phyloP scores from a whole-genome alignment of 2,329 filamentous ascomycete species.

The Fusarium xyrophilum region DNA sequence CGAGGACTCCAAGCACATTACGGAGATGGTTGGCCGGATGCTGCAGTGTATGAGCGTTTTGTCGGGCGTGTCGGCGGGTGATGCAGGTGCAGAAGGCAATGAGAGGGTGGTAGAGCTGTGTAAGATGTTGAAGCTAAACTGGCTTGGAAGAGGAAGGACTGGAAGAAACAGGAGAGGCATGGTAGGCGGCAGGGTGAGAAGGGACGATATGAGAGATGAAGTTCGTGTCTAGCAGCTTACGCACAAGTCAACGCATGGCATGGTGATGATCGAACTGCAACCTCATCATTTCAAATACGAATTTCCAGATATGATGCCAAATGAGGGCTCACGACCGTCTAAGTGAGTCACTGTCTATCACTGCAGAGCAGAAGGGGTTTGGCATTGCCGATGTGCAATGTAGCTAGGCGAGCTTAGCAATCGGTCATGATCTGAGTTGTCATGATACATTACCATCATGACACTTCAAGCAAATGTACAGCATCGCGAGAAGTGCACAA shows the following conservation, averaged over 20 bases:
- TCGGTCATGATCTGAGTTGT: neutral
- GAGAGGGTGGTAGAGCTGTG: slow-evolving; percentile 83
- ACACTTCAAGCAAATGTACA: neutral
- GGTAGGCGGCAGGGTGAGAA: slow-evolving; percentile 70
- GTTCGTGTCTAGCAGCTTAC: slow-evolving; percentile 43
- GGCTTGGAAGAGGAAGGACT: slow-evolving; percentile 88
- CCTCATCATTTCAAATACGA: neutral
- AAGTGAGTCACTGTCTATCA: neutral
- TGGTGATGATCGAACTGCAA: neutral
- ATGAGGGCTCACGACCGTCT: neutral
- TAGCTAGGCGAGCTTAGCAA: neutral
- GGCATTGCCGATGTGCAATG: neutral
- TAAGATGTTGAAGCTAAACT: slow-evolving; percentile 92
- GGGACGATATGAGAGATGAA: slow-evolving; percentile 53
- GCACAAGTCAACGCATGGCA: neutral
- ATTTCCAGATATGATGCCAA: neutral
- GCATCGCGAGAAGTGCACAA: neutral
- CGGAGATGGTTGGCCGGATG: slow-evolving; percentile 94
- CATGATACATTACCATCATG: neutral
- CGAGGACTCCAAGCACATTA: slow-evolving; percentile 78
- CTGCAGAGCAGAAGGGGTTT: neutral
- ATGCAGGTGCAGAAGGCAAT: slow-evolving; percentile 73
- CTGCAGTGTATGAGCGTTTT: slow-evolving; percentile 94
- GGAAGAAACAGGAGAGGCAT: slow-evolving; percentile 89
- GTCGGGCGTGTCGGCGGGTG: slow-evolving; percentile 61